A percentile compares a stretch with the other conserved stretches of the same genome.
Conservation (phyloP, 345 rosid species). For the Anacardium occidentale region DNA sequence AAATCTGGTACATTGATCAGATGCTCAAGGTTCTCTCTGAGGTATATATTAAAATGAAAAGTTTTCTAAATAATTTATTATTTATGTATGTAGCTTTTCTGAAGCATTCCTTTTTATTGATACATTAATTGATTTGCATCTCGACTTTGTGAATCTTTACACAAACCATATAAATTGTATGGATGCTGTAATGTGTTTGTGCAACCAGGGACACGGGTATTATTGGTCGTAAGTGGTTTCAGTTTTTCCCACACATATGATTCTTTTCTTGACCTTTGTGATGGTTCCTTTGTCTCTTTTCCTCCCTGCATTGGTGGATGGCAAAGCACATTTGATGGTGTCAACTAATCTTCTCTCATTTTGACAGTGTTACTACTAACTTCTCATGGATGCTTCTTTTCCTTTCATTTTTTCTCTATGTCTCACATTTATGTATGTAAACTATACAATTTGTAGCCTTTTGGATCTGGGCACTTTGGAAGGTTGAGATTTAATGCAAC, state of each 20-base stretch:
- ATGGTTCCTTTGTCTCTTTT: background rate
- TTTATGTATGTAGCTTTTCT: constrained; percentile 11
- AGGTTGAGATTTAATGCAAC: too few relatives aligned
- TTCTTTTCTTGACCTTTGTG: background rate
- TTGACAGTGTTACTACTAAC: background rate
- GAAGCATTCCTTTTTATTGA: constrained; percentile 11
- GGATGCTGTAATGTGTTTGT: background rate
- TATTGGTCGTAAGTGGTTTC: background rate
- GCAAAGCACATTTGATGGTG: background rate
- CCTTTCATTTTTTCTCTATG: background rate
- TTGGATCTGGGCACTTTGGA: too few relatives aligned
- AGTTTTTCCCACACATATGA: background rate
- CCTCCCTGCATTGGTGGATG: background rate
- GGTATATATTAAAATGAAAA: constrained; percentile 46
- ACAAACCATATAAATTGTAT: background rate
- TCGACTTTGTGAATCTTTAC: constrained; percentile 1
- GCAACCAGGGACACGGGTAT: background rate
- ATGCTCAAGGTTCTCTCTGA: constrained; percentile 98
- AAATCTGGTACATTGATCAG: constrained; percentile 97
- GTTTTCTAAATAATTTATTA: background rate
- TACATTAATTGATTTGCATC: background rate
- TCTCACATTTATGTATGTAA: background rate
- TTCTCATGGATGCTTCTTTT: background rate
- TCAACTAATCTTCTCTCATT: background rate
- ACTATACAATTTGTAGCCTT: too few relatives aligned